A percentile compares a stretch with the other conserved stretches of the same genome.
Conservation (phyloP, 2,329 filamentous ascomycete genomes). For the Sclerotinia borealis region DNA sequence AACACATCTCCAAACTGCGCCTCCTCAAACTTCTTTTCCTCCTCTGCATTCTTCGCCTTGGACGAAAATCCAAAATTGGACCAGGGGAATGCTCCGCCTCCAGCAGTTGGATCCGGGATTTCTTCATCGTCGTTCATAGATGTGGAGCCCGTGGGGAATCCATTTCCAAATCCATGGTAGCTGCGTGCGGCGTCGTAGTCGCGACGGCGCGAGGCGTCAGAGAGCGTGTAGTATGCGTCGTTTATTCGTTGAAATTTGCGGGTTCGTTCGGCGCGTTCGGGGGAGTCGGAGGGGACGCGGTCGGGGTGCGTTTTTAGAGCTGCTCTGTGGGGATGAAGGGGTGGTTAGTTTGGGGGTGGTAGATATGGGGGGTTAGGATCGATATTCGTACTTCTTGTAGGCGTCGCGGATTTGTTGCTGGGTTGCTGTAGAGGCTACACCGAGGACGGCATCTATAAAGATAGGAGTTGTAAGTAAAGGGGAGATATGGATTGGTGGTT, state of each 20-base stretch:
- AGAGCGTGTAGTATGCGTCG: slow-evolving; percentile 89
- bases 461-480: slow-evolving; percentile 7
- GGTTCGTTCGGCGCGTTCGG: slow-evolving; percentile 75
- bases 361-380: not conserved
- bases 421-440: slow-evolving; percentile 65
- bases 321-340: slow-evolving; percentile 46
- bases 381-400: slow-evolving; percentile 68
- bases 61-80: slow-evolving; percentile 54
- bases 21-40: slow-evolving; percentile 56
- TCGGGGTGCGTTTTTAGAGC: slow-evolving; percentile 92
- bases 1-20: slow-evolving; percentile 86
- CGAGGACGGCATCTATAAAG: slow-evolving; percentile 62
- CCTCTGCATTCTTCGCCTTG: slow-evolving; percentile 39
- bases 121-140: slow-evolving; percentile 41
- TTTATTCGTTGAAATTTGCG: slow-evolving; percentile 88
- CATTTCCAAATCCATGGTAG: slow-evolving; percentile 45
- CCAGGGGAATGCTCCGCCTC: slow-evolving; percentile 60
- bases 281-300: slow-evolving; percentile 75
- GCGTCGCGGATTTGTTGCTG: slow-evolving; percentile 84
- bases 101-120: slow-evolving; percentile 35
- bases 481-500: not conserved
- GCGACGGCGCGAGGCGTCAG: slow-evolving; percentile 66
- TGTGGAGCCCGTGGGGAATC: slow-evolving; percentile 37
- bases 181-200: slow-evolving; percentile 76
- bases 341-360: slow-evolving; percentile 5